Conservation (phyloP, 495 filamentous ascomycete species). For the Extremus antarcticus region DNA sequence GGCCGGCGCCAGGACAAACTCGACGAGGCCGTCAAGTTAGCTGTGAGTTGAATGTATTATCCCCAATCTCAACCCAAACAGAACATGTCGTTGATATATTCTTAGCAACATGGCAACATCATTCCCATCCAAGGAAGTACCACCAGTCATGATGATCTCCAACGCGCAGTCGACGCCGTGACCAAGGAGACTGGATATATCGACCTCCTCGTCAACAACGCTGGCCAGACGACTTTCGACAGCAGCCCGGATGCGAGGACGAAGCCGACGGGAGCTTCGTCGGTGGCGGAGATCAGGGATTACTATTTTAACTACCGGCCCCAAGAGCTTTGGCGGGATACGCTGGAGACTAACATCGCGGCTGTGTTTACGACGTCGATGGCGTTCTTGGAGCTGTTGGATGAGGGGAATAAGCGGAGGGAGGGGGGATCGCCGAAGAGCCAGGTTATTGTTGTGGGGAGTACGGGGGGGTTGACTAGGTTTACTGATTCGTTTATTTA, state of each 20-base stretch:
- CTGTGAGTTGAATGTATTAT: not conserved
- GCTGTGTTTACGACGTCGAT: constrained; percentile 21
- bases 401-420: constrained; percentile 28
- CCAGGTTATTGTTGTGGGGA: constrained; percentile 30
- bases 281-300: constrained; percentile 11
- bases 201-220: constrained; percentile 23
- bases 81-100: not conserved
- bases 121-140: constrained; percentile 32
- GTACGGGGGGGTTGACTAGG: constrained; percentile 21
- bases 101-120: constrained; percentile 24
- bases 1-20: constrained; percentile 42
- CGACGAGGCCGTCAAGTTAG: constrained; percentile 16
- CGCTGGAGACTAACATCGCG: constrained; percentile 14
- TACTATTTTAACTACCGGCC: constrained; percentile 20
- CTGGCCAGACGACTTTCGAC: constrained; percentile 17
- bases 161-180: constrained; percentile 27
- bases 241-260: constrained; percentile 13
- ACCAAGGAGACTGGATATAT: constrained; percentile 32
- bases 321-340: constrained; percentile 10
- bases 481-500: constrained; percentile 18
- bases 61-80: not conserved
- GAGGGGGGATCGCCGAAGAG: constrained; percentile 13
- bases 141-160: constrained; percentile 31
- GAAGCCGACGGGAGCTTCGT: constrained; percentile 8
- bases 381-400: constrained; percentile 38